phyloP scores from a whole-genome alignment of 2,329 filamentous ascomycete species.

The Neurospora crassa region DNA sequence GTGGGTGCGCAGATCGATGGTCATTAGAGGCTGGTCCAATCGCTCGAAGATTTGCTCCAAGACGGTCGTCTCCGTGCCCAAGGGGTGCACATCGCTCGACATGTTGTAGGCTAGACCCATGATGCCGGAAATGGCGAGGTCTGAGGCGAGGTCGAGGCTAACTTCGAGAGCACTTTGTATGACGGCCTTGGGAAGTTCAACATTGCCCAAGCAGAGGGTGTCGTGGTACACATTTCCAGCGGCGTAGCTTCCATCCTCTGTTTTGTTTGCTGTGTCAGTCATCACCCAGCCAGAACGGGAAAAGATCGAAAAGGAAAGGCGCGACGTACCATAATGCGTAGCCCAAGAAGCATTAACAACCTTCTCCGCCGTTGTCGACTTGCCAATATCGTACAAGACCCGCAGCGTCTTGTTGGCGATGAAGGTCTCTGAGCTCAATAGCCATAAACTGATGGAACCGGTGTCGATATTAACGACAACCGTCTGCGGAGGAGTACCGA shows the following conservation, averaged over 20 bases:
- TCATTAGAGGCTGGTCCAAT: slow-evolving; percentile 35
- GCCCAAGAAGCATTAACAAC: slow-evolving; percentile 38
- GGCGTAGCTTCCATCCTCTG: slow-evolving; percentile 35
- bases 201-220: slow-evolving; percentile 34
- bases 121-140: slow-evolving; percentile 38
- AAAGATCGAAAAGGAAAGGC: not conserved
- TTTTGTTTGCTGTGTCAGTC: not conserved
- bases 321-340: slow-evolving; percentile 37
- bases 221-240: slow-evolving; percentile 42
- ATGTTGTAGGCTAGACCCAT: slow-evolving; percentile 41
- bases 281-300: not conserved
- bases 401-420: slow-evolving; percentile 34
- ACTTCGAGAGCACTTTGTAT: slow-evolving; percentile 39
- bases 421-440: slow-evolving; percentile 41
- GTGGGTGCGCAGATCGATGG: slow-evolving; percentile 39
- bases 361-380: slow-evolving; percentile 32
- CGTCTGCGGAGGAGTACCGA: slow-evolving; percentile 48
- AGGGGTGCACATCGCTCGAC: slow-evolving; percentile 32
- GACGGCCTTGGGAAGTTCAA: slow-evolving; percentile 34
- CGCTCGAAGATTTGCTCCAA: slow-evolving; percentile 33
- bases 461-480: slow-evolving; percentile 65
- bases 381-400: slow-evolving; percentile 33
- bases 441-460: slow-evolving; percentile 53
- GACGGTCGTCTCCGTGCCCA: slow-evolving; percentile 28
- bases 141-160: slow-evolving; percentile 29